Evolutionary conservation across 768 basidiomycete genomes (phyloP).

Genomic region (Russula emetica): DNA sequence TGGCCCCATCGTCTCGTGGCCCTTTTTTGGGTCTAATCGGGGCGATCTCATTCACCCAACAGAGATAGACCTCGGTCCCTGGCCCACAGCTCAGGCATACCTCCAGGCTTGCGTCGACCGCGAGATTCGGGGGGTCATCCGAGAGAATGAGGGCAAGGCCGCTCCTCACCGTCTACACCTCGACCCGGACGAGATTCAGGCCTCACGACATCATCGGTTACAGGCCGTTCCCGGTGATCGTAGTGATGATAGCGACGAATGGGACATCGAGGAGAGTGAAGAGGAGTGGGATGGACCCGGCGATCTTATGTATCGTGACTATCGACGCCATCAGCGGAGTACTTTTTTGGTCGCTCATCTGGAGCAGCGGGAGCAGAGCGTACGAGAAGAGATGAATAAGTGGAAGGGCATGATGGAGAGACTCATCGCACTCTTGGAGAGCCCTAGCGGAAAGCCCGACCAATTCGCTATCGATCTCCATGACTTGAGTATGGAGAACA

Average conservation of each 20-base stretch:
- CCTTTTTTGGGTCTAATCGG: slow-evolving; percentile 82
- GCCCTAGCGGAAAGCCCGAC: slow-evolving; percentile 40
- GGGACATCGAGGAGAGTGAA: slow-evolving; percentile 74
- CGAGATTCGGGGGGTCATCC: slow-evolving; percentile 69
- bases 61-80: slow-evolving; percentile 79
- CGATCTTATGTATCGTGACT: slow-evolving; percentile 76
- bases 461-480: slow-evolving; percentile 81
- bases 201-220: slow-evolving; percentile 66
- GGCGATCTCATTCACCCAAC: slow-evolving; percentile 64
- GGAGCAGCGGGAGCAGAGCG: slow-evolving; percentile 55
- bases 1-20: slow-evolving; percentile 85
- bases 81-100: slow-evolving; percentile 57
- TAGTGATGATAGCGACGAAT: slow-evolving; percentile 75
- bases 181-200: slow-evolving; percentile 71
- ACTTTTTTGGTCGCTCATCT: slow-evolving; percentile 76
- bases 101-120: slow-evolving; percentile 61
- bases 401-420: slow-evolving; percentile 68
- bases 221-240: slow-evolving; percentile 66
- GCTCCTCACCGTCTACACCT: slow-evolving; percentile 75
- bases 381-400: slow-evolving; percentile 64
- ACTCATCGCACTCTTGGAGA: slow-evolving; percentile 38
- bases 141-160: slow-evolving; percentile 72
- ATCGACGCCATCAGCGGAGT: slow-evolving; percentile 72
- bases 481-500: slow-evolving; percentile 78
- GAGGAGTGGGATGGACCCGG: slow-evolving; percentile 70